Conservation (phyloP, 2,329 filamentous ascomycete genomes). For the Aspergillus flavus region DNA sequence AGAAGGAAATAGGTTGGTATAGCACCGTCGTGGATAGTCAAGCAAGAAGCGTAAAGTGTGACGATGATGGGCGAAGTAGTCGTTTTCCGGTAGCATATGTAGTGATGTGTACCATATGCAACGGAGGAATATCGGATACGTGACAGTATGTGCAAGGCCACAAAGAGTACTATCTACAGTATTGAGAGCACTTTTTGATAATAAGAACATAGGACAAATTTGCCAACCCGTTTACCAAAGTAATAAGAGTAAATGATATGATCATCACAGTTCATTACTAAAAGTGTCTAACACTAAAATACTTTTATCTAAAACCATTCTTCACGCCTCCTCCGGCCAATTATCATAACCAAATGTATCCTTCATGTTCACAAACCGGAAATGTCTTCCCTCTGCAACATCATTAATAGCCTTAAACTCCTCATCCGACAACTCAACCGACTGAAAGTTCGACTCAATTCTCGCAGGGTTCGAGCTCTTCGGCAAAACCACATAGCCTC, state of each 20-base stretch:
- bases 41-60: no score
- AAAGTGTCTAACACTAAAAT: background rate
- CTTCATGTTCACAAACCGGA: conserved; percentile 80
- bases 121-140: no score
- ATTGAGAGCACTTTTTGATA: no score
- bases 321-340: conserved; percentile 61
- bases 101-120: no score
- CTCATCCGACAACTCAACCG: conserved; percentile 59
- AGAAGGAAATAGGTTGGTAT: no score
- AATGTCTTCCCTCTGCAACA: conserved; percentile 67
- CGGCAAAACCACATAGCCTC: conserved; percentile 68
- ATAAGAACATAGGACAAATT: background rate
- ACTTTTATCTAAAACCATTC: background rate
- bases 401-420: conserved; percentile 63
- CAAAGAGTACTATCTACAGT: no score
- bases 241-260: background rate
- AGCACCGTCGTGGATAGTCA: no score
- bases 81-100: no score
- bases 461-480: conserved; percentile 69
- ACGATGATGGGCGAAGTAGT: no score
- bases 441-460: conserved; percentile 69
- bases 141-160: no score
- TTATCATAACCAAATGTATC: conserved; percentile 76
- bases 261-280: background rate
- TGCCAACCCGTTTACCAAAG: background rate